These are phyloP conservation scores for Phytophthora fragariae DNA, from an alignment of 352 stramenopile genomes.

Conservation along the genomic window DNA sequence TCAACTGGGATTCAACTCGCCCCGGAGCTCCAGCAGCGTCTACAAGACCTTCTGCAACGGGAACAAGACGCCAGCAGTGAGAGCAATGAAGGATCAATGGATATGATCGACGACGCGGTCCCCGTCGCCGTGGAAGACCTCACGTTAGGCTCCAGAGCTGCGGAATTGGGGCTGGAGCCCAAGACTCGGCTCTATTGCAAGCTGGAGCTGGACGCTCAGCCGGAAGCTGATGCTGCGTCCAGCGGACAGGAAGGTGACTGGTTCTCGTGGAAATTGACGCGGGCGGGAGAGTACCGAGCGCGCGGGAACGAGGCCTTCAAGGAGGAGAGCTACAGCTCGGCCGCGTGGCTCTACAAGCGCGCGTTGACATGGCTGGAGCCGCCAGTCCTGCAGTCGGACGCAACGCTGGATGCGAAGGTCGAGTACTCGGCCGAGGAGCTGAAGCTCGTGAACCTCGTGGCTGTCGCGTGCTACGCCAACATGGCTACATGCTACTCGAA, in stretches of 20 bases:
- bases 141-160: conserved; percentile 28
- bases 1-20: conserved; percentile 38
- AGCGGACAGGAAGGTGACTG: conserved; percentile 30
- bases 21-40: conserved; percentile 36
- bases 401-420: conserved; percentile 35
- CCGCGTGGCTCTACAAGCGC: conserved; percentile 54
- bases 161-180: conserved; percentile 25
- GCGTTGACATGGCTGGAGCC: conserved; percentile 67
- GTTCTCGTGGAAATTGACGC: conserved; percentile 61
- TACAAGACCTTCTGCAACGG: conserved; percentile 22
- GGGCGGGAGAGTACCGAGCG: conserved; percentile 52
- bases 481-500: conserved; percentile 71
- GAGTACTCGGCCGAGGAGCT: conserved; percentile 50
- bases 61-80: not conserved
- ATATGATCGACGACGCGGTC: conserved; percentile 25
- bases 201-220: conserved; percentile 32
- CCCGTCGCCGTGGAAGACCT: conserved; percentile 40
- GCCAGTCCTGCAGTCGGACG: conserved; percentile 31
- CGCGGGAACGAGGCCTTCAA: conserved; percentile 72
- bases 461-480: conserved; percentile 63
- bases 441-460: conserved; percentile 40
- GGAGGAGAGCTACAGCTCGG: conserved; percentile 34
- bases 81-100: not conserved
- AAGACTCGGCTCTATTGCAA: conserved; percentile 39
- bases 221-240: not conserved